Evolutionary conservation across 1,284 basidiomycete species (phyloP).

Genomic region (Calocybe gambosa): DNA sequence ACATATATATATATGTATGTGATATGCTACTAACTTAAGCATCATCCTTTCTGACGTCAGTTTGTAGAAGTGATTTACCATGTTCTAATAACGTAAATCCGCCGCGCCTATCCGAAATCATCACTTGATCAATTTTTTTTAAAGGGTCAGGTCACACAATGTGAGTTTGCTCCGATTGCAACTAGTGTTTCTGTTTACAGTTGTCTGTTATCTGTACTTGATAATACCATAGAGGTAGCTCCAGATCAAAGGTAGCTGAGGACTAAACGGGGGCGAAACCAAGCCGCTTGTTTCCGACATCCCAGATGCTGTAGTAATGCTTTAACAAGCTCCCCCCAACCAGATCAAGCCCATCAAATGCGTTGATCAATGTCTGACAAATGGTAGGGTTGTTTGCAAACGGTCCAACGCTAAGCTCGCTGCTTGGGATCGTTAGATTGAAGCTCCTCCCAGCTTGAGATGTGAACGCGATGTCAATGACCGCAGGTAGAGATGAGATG

Average conservation of each 20-base stretch:
- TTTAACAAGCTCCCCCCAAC: constrained; percentile 49
- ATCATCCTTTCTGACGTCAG: neutral
- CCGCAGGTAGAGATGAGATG: constrained; percentile 39
- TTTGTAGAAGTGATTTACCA: neutral
- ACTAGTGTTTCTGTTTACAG: neutral
- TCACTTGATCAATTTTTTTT: neutral
- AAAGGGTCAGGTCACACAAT: neutral
- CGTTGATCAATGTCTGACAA: constrained; percentile 54
- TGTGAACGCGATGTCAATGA: constrained; percentile 47
- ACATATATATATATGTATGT: neutral
- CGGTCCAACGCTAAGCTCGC: constrained; percentile 50
- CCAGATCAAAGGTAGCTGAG: neutral
- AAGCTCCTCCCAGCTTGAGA: constrained; percentile 38
- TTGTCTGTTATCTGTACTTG: neutral
- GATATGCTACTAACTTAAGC: neutral
- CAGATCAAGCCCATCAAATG: constrained; percentile 41
- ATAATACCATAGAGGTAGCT: neutral
- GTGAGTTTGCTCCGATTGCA: neutral
- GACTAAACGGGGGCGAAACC: constrained; percentile 38
- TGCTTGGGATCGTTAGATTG: constrained; percentile 50
- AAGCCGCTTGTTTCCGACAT: constrained; percentile 39
- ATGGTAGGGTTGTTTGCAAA: constrained; percentile 39
- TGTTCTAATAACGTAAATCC: neutral
- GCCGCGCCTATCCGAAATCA: neutral
- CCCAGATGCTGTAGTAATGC: constrained; percentile 55